Percentiles rank a stretch among this genome's conserved stretches.
phyloP scores from a whole-genome alignment of 306 rosid genomes.

The Medicago arabica region DNA sequence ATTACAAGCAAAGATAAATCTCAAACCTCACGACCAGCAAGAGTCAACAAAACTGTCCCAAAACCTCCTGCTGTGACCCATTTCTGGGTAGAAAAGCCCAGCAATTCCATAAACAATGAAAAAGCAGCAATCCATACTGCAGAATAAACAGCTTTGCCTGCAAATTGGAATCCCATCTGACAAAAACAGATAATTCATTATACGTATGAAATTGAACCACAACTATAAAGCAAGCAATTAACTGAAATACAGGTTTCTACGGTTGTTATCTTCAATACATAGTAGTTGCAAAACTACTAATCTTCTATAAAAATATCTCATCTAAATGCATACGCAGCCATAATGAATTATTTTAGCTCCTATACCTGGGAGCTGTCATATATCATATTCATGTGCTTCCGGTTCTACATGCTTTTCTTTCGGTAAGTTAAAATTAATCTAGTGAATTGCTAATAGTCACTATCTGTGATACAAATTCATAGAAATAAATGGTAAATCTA shows the following conservation, averaged over 20 bases:
- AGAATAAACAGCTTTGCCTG: conserved; percentile 86
- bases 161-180: conserved; percentile 98
- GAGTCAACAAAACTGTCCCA: conserved; percentile 95
- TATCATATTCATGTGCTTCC: conserved; percentile 25
- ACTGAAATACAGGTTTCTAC: conserved; percentile 22
- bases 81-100: conserved; percentile 93
- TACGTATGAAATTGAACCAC: conserved; percentile 24
- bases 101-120: conserved; percentile 91
- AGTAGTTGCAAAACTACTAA: conserved; percentile 31
- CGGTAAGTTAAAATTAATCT: conserved; percentile 24
- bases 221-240: conserved; percentile 30
- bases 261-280: conserved; percentile 9
- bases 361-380: conserved; percentile 28
- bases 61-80: conserved; percentile 99
- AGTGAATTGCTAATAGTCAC: conserved; percentile 22
- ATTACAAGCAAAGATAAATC: conserved; percentile 17
- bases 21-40: conserved; percentile 96
- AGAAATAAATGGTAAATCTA: conserved; percentile 24
- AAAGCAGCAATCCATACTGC: conserved; percentile 97
- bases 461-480: not conserved
- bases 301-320: conserved; percentile 17
- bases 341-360: conserved; percentile 24
- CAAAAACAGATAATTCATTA: conserved; percentile 33
- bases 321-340: conserved; percentile 20
- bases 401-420: conserved; percentile 33